Evolutionary conservation across 2,329 filamentous ascomycete genomes (phyloP), one percentile per base, ranked within the genome.

Genomic region (Sclerotinia trifoliorum): DNA sequence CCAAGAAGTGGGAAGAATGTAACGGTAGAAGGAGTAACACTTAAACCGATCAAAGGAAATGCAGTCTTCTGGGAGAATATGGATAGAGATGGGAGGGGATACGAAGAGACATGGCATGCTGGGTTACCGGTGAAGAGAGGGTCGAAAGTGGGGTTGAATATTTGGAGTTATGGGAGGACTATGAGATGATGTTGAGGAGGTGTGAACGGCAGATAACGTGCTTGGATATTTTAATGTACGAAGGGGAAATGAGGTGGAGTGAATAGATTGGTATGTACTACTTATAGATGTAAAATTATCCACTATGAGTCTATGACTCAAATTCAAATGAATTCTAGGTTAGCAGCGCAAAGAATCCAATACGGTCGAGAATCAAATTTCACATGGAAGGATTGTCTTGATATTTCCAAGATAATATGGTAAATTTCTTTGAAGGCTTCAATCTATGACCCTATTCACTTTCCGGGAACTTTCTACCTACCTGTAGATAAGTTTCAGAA

Each of bases 11-110:
- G 66, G 11, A 29, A 66, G 17, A 77, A 73, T 13, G 77, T 68
- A 2, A 70, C 60, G 10, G 44, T 69, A 15, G 68, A 68, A 67
- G 86, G 86, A 0, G 79, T 88, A 1, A 86, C 83, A 0, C 88
- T 89, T 73, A 85, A 84, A 74, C 83, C 86, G 0, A 81, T 83
- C 52, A 81, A 80, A 68, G 84, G 85, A 0, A 86, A 86, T 78
- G 86, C 86, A 1, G 82, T 89, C 1, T 89, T 84, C 69, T 89
- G 86, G 86, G 83, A 85, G 78, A 89, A 89, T 75, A 79, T 88
- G 68, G 79, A 82, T 51, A 70, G 78, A 0, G 84, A 87, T 76
- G 86, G 86, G 2, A 80, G 78, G 29, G 85, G 85, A 17, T 86
- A 85, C 73, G 79, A 81, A 68, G 85, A 88, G 77, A 86, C 84